Conservation (phyloP, 305 asterid genomes). For the Fraxinus sp. region DNA sequence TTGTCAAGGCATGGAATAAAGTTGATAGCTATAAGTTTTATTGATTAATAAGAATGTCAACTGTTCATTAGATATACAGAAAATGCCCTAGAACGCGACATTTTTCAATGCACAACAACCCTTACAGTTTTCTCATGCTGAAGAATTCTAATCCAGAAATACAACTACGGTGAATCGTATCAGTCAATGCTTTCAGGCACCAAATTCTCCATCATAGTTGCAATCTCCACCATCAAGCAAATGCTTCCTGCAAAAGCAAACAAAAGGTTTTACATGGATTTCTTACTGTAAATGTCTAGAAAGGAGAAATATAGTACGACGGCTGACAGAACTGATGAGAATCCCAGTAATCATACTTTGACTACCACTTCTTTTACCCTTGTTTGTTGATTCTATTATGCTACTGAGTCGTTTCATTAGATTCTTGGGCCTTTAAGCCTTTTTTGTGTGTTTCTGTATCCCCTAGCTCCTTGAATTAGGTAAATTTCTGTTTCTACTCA, state of each 20-base stretch:
- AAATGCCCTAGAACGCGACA: not conserved
- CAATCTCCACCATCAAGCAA: conserved; percentile 44
- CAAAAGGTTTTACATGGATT: not conserved
- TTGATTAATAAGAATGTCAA: not conserved
- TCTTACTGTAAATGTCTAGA: not conserved
- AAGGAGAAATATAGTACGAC: not conserved
- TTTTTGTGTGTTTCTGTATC: not conserved
- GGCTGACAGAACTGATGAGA: not conserved
- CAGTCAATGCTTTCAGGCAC: conserved; percentile 14
- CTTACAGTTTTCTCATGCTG: not conserved
- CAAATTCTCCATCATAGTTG: conserved; percentile 24
- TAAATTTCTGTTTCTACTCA: not conserved
- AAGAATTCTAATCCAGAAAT: not conserved
- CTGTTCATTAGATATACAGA: not conserved
- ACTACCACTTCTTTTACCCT: not conserved
- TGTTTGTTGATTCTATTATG: not conserved
- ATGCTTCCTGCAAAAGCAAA: conserved; percentile 58
- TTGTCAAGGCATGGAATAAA: not conserved
- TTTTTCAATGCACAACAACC: not conserved
- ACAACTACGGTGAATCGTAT: not conserved
- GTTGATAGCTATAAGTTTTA: not conserved
- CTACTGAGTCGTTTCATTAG: not conserved
- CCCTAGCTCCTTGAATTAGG: not conserved
- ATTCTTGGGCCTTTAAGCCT: not conserved
- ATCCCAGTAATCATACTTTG: not conserved